Evolutionary conservation across 768 basidiomycete species (phyloP), one percentile per base, ranked within the genome.

Genomic region (Psilocybe azurescens): DNA sequence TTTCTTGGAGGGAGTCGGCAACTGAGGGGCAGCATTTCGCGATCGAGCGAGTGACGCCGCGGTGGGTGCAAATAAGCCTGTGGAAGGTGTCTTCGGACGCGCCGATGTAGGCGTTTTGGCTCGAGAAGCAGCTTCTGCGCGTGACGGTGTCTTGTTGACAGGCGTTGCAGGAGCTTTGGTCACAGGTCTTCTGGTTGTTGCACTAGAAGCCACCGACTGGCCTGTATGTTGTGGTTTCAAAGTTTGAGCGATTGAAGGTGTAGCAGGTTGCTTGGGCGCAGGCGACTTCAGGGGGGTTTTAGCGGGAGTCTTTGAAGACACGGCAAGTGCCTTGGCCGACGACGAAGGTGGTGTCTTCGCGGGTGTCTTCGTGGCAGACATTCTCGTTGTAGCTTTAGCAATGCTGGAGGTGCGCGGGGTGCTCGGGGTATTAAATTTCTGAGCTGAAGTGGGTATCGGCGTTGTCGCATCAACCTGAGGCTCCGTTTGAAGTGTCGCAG

Each of bases 11-110:
- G 88, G 81, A 0, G 79, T 77, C 0, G 86, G 81, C 6, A 79
- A 75, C 1, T 74, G 75, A 1, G 79, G 79, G 7, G 77, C 78
- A 0, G 83, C 80, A 68, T 83, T 85, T 53, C 90, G 87, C 36
- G 88, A 81, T 53, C 81, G 83, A 0, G 93, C 93, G 7, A 94
- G 83, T 8, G 91, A 92, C 3, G 92, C 90, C 0, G 91, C 93
- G 1, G 93, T 94, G 0, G 93, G 93, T 6, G 93, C 91, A 69
- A 89, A 93, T 20, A 93, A 73, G 11, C 90, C 88, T 1, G 86
- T 78, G 5, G 86, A 83, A 2, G 89, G 86, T 0, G 88, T 88
- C 75, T 88, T 90, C 38, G 85, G 82, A 58, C 83, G 80, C 16
- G 74, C 72, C 32, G 78, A 65, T 20, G 73, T 72, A 18, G 78